These are phyloP conservation scores for Vanrija humicola DNA, from an alignment of 1,284 basidiomycete genomes.

Conservation along the genomic window DNA sequence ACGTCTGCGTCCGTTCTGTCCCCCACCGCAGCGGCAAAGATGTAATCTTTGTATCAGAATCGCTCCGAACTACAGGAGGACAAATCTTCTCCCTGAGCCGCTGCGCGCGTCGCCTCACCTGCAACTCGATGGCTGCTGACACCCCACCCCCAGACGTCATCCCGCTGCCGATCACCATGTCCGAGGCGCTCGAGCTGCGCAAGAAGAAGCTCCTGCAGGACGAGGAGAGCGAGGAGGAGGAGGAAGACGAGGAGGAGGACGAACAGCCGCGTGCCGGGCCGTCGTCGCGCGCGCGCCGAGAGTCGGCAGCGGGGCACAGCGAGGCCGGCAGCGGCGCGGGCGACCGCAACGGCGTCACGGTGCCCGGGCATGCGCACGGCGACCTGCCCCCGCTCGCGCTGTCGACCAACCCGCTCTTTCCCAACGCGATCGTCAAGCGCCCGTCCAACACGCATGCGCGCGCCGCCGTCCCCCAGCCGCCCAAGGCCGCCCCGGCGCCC, in stretches of 20 bases:
- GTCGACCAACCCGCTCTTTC: conserved; percentile 43
- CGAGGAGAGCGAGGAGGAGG: conserved; percentile 2
- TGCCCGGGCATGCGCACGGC: conserved; percentile 12
- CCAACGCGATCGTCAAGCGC: conserved; percentile 41
- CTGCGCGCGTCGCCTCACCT: neutral
- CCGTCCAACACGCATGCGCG: conserved; percentile 41
- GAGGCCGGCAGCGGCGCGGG: neutral
- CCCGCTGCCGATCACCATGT: conserved; percentile 39
- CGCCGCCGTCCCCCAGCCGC: conserved; percentile 2
- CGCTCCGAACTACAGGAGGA: conserved; percentile 25
- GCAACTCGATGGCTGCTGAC: conserved; percentile 4
- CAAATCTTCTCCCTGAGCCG: conserved; percentile 48
- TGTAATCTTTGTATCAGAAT: conserved; percentile 33
- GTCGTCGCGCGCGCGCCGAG: too few relatives aligned
- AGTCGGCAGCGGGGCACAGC: neutral
- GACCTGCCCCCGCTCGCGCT: conserved; percentile 35
- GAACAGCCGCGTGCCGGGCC: neutral
- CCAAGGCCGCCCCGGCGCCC: neutral
- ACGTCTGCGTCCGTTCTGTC: conserved; percentile 9
- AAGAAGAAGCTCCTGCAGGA: conserved; percentile 23
- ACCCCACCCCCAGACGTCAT: conserved; percentile 32
- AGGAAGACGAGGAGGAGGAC: neutral
- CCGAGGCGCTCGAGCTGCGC: conserved; percentile 38
- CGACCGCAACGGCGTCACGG: neutral
- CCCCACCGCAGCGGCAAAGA: conserved; percentile 16